Percentiles rank a stretch among this genome's conserved stretches.
phyloP scores from a whole-genome alignment of 139 green algal species.

The Micractinium sp. region DNA sequence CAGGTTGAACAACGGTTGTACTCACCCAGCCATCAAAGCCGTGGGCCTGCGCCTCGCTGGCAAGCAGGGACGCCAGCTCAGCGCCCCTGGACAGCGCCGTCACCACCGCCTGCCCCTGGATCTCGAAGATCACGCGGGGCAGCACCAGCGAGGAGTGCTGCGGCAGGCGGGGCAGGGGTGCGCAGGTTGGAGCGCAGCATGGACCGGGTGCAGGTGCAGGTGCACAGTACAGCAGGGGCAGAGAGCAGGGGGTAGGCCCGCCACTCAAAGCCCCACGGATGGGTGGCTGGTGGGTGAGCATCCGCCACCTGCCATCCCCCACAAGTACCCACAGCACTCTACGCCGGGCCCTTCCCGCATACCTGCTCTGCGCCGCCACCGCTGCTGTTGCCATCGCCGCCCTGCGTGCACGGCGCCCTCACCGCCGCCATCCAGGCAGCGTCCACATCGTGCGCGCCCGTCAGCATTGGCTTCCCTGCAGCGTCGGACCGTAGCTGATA shows the following conservation, averaged over 20 bases:
- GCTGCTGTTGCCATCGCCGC: not conserved
- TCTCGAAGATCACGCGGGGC: constrained; percentile 57
- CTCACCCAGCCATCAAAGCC: constrained; percentile 61
- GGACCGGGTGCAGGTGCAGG: not conserved
- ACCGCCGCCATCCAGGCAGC: not conserved
- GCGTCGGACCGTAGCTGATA: constrained; percentile 9
- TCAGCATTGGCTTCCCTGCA: not conserved
- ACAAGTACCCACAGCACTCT: not conserved
- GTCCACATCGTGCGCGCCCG: constrained; percentile 17
- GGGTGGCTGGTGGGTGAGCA: not conserved
- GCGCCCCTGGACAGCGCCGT: constrained; percentile 12
- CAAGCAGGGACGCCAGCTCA: not conserved
- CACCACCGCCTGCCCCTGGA: constrained; percentile 25
- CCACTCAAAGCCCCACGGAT: not conserved
- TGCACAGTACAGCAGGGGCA: not conserved
- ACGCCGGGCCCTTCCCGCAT: not conserved
- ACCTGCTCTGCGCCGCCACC: not conserved
- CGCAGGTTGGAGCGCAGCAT: not conserved
- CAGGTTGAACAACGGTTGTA: not conserved
- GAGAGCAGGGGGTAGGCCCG: too few species aligned
- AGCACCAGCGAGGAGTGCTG: constrained; percentile 30
- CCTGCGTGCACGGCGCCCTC: constrained; percentile 1
- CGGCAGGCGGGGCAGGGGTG: not conserved
- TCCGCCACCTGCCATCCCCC: too few species aligned
- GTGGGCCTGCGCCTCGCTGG: constrained; percentile 18